Conservation (phyloP, 495 filamentous ascomycete species). For the Penicillium lividum region DNA sequence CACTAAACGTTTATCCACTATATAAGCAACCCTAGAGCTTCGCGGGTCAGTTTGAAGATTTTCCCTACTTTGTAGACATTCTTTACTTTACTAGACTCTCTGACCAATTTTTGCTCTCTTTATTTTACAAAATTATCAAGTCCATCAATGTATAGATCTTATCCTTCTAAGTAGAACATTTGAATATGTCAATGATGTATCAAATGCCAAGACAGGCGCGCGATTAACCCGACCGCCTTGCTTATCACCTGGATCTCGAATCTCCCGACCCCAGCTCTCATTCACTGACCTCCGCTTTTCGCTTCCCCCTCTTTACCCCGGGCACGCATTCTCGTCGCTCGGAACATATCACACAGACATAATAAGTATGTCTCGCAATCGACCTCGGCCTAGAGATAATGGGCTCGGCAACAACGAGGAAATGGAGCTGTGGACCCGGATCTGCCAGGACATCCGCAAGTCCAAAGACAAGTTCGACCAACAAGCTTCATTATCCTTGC, state of each 20-base stretch:
- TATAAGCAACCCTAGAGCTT: too few species aligned
- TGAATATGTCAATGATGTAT: too few species aligned
- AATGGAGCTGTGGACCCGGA: conserved; percentile 63
- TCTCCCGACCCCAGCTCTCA: conserved; percentile 5
- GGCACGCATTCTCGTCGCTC: not conserved
- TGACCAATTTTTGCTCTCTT: too few species aligned
- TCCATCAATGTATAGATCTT: too few species aligned
- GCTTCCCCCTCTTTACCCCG: not conserved
- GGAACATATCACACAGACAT: not conserved
- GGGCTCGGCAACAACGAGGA: conserved; percentile 60
- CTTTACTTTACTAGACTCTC: too few species aligned
- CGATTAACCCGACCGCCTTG: conserved; percentile 22
- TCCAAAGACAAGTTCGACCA: conserved; percentile 65
- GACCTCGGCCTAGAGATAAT: conserved; percentile 49
- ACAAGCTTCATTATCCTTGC: conserved; percentile 46
- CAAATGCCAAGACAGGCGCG: conserved; percentile 15
- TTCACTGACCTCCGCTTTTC: conserved; percentile 5
- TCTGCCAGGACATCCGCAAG: conserved; percentile 56
- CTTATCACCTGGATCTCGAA: conserved; percentile 3
- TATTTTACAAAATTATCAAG: too few species aligned
- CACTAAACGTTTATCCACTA: too few species aligned
- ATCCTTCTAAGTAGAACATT: too few species aligned
- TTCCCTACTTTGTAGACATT: too few species aligned
- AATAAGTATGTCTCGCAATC: conserved; percentile 46
- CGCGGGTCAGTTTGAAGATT: too few species aligned